Evolutionary conservation across 202 grass and related monocot species (phyloP).

Genomic region (Zizania palustris): DNA sequence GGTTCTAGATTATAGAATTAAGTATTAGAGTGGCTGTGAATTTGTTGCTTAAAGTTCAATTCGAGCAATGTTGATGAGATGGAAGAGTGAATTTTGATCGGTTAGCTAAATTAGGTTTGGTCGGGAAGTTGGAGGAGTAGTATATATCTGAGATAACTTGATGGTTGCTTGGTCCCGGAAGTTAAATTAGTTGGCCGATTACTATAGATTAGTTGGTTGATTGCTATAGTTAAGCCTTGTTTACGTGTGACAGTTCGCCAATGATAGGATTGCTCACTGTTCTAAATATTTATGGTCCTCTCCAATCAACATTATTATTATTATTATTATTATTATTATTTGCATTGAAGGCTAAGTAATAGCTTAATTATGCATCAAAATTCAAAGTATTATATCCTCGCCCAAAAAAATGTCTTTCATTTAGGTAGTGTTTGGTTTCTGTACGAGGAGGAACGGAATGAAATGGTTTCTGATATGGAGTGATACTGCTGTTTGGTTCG

Average conservation of each 20-base stretch:
- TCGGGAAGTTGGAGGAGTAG: background rate
- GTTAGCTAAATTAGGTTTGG: background rate
- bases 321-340: too few species aligned
- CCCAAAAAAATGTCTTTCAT: too few species aligned
- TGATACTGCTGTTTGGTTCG: too few species aligned
- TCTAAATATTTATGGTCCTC: background rate
- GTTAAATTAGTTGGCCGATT: conserved; percentile 46
- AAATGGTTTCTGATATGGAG: too few species aligned
- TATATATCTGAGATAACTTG: background rate
- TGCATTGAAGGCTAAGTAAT: background rate
- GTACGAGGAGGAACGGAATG: too few species aligned
- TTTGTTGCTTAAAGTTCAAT: too few species aligned
- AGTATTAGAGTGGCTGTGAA: too few species aligned
- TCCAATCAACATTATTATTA: background rate
- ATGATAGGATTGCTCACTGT: background rate
- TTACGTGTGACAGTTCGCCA: conserved; percentile 6
- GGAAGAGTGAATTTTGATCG: too few species aligned
- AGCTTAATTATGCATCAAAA: conserved; percentile 1
- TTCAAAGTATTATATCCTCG: background rate
- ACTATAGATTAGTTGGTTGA: conserved; percentile 32
- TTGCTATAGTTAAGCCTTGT: conserved; percentile 43
- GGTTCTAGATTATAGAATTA: too few species aligned
- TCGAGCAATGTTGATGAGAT: too few species aligned
- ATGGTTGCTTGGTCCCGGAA: conserved; percentile 23
- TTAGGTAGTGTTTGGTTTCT: too few species aligned